Conservation (phyloP, 108 stramenopile species). For the Fistulifera pelliculosa region DNA sequence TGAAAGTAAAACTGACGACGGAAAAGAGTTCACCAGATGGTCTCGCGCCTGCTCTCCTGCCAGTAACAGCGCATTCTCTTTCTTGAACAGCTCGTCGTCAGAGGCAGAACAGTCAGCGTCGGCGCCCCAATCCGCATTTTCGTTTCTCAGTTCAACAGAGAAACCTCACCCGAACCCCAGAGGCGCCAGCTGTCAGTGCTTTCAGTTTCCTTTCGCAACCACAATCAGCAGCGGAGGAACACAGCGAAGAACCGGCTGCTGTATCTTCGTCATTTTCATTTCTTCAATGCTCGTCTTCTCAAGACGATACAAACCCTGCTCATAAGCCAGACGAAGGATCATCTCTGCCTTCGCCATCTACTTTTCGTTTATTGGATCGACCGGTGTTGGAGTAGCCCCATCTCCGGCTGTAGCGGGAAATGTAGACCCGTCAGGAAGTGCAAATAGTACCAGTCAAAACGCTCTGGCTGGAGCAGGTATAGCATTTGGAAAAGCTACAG, state of each 20-base stretch:
- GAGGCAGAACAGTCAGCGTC: constrained; percentile 6
- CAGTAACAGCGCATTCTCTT: constrained; percentile 3
- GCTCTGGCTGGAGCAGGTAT: too few species aligned
- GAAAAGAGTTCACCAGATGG: background rate
- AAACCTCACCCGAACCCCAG: constrained; percentile 4
- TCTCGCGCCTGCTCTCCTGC: background rate
- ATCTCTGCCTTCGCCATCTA: too few species aligned
- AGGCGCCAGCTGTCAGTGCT: constrained; percentile 8
- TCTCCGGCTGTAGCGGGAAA: too few species aligned
- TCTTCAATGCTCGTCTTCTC: background rate
- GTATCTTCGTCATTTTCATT: background rate
- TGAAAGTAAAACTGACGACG: background rate
- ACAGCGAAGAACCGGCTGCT: background rate
- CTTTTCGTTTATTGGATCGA: too few species aligned
- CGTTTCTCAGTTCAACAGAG: background rate
- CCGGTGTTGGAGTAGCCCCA: too few species aligned
- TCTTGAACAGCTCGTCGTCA: constrained; percentile 5
- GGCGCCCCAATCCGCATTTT: constrained; percentile 2
- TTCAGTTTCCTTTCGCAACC: constrained; percentile 5
- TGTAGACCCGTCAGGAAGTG: too few species aligned
- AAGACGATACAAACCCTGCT: too few species aligned
- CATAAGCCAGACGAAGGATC: too few species aligned
- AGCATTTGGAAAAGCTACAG: too few species aligned
- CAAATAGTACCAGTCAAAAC: too few species aligned
- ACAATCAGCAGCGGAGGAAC: constrained; percentile 8